phyloP scores from a whole-genome alignment of 2,329 filamentous ascomycete genomes.

The Phialophora macrospora region DNA sequence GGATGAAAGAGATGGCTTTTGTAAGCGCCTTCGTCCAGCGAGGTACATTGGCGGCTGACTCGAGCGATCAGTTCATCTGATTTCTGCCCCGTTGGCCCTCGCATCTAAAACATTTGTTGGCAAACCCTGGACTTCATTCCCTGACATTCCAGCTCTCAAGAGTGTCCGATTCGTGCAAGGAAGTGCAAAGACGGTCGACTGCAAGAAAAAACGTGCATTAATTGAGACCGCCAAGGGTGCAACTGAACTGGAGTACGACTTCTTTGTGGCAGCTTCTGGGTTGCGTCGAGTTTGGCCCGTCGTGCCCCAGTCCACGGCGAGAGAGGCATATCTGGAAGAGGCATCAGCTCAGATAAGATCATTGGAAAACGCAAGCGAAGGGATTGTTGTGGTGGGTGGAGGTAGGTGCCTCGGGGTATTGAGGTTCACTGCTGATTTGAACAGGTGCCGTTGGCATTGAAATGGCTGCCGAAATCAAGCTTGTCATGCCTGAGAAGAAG shows the following conservation, averaged over 20 bases:
- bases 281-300: conserved; percentile 72
- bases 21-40: conserved; percentile 54
- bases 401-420: conserved; percentile 46
- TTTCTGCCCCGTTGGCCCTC: conserved; percentile 75
- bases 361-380: conserved; percentile 56
- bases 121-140: conserved; percentile 72
- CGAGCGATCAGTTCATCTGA: conserved; percentile 66
- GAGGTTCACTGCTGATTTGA: background rate
- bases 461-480: conserved; percentile 78
- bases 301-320: conserved; percentile 68
- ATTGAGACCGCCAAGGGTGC: conserved; percentile 58
- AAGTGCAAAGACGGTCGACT: conserved; percentile 65
- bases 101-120: conserved; percentile 66
- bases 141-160: conserved; percentile 69
- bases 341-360: conserved; percentile 63
- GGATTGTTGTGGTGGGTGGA: conserved; percentile 75
- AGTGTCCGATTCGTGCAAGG: conserved; percentile 69
- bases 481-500: conserved; percentile 64
- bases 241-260: conserved; percentile 65
- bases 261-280: conserved; percentile 73
- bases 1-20: conserved; percentile 82
- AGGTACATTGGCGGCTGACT: background rate
- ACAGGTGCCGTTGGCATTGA: conserved; percentile 73
- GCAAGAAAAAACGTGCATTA: conserved; percentile 62
- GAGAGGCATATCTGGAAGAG: conserved; percentile 68